Conservation (phyloP, 1,139 yeast species). For the Blastobotrys serpentis region DNA sequence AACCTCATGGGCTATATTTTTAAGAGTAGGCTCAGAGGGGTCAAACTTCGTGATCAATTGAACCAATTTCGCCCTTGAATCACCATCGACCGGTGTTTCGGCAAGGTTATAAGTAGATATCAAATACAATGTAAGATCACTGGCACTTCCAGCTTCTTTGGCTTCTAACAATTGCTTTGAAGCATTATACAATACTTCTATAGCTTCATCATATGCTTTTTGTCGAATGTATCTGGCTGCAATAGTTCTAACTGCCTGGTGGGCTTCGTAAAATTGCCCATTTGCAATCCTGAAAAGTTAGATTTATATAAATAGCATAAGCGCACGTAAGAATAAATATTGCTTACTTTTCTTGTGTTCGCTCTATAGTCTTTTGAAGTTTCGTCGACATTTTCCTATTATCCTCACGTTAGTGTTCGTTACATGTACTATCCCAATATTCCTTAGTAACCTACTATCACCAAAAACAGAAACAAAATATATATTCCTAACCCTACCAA, state of each 20-base stretch:
- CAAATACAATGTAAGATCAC: constrained; percentile 73
- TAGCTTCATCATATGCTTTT: constrained; percentile 66
- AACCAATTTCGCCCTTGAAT: constrained; percentile 36
- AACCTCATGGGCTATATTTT: constrained; percentile 64
- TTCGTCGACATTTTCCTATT: constrained; percentile 28
- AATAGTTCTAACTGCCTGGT: constrained; percentile 86
- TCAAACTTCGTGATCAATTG: constrained; percentile 53
- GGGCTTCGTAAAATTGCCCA: constrained; percentile 90
- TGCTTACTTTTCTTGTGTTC: constrained; percentile 36
- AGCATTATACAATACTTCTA: constrained; percentile 69
- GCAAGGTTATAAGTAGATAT: constrained; percentile 65
- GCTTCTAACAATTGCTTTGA: constrained; percentile 65
- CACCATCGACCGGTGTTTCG: constrained; percentile 42
- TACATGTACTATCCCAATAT: too few relatives aligned
- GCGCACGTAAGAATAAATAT: too few relatives aligned
- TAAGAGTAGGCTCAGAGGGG: constrained; percentile 63
- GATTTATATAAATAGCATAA: too few relatives aligned
- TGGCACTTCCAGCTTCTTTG: constrained; percentile 73
- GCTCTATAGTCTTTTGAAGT: constrained; percentile 33
- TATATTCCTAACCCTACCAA: too few relatives aligned
- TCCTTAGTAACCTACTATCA: too few relatives aligned
- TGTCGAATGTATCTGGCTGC: constrained; percentile 77
- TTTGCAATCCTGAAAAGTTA: constrained; percentile 51
- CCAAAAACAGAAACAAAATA: too few relatives aligned
- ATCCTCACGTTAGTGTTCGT: neutral